phyloP scores from a whole-genome alignment of 345 rosid genomes.

The Hypericum androsaemum region DNA sequence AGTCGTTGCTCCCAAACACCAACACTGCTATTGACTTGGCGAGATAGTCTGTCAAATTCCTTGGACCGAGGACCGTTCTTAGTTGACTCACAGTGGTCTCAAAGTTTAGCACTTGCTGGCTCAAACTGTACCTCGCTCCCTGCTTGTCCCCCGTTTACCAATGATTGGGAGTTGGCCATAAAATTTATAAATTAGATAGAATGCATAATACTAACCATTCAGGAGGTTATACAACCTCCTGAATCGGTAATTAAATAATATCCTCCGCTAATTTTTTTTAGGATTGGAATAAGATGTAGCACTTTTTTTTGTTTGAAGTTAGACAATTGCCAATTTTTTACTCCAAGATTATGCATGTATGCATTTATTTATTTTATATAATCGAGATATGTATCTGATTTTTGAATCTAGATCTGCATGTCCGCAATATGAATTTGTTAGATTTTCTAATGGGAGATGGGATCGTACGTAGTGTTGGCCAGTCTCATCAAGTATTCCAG shows the following conservation, averaged over 20 bases:
- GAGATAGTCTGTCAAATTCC: conserved; percentile 35
- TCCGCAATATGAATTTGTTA: too few species aligned
- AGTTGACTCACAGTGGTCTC: conserved; percentile 16
- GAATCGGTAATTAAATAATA: too few species aligned
- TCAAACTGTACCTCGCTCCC: conserved; percentile 42
- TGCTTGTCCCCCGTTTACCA: not conserved
- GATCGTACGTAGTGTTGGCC: conserved; percentile 19
- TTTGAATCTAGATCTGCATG: too few species aligned
- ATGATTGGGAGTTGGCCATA: not conserved
- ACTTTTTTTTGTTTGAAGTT: too few species aligned
- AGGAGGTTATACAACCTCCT: too few species aligned
- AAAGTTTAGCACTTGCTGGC: conserved; percentile 23
- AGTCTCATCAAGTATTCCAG: conserved; percentile 21
- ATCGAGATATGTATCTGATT: too few species aligned
- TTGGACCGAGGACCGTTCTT: conserved; percentile 14
- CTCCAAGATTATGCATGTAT: too few species aligned
- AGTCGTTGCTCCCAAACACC: conserved; percentile 21
- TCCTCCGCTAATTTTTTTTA: too few species aligned
- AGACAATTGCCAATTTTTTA: too few species aligned
- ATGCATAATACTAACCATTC: too few species aligned
- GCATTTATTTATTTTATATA: too few species aligned
- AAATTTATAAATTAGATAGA: not conserved
- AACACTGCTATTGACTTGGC: conserved; percentile 42
- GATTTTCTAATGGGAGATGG: not conserved
- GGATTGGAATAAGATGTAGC: too few species aligned